Percentiles rank a stretch among this genome's conserved stretches.
Conservation (phyloP, 495 filamentous ascomycete species). For the Glarea lozoyensis region DNA sequence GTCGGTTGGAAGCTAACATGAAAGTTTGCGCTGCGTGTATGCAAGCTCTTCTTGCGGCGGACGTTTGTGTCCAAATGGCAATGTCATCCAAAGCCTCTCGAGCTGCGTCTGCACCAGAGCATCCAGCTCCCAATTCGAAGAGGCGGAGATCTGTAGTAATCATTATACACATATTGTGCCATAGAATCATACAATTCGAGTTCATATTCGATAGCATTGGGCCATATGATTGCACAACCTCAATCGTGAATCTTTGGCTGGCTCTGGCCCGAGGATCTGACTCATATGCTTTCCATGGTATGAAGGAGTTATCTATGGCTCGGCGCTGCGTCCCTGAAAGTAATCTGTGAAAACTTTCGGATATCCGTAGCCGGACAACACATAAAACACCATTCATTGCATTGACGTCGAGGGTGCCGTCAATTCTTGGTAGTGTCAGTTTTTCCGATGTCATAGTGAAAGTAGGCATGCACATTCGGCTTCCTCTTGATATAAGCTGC, state of each 20-base stretch:
- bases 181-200: constrained; percentile 37
- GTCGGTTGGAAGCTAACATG: constrained; percentile 39
- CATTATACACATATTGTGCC: constrained; percentile 46
- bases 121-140: constrained; percentile 41
- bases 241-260: constrained; percentile 29
- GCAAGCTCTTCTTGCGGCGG: constrained; percentile 37
- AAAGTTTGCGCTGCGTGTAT: constrained; percentile 45
- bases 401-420: constrained; percentile 29
- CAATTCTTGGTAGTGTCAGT: constrained; percentile 28
- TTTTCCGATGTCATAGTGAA: constrained; percentile 32
- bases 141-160: constrained; percentile 41
- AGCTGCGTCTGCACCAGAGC: constrained; percentile 33
- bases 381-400: constrained; percentile 31
- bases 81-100: constrained; percentile 41
- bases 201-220: constrained; percentile 33
- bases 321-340: constrained; percentile 27
- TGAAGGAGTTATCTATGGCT: constrained; percentile 29
- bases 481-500: constrained; percentile 32
- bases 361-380: constrained; percentile 35
- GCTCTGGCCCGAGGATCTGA: constrained; percentile 35
- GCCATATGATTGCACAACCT: constrained; percentile 32
- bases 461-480: constrained; percentile 31
- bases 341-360: constrained; percentile 37
- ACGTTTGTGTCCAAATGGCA: constrained; percentile 40
- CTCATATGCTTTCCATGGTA: constrained; percentile 36